These are phyloP conservation scores for Fusarium concolor DNA, from an alignment of 2,329 filamentous ascomycete species.

Conservation along the genomic window DNA sequence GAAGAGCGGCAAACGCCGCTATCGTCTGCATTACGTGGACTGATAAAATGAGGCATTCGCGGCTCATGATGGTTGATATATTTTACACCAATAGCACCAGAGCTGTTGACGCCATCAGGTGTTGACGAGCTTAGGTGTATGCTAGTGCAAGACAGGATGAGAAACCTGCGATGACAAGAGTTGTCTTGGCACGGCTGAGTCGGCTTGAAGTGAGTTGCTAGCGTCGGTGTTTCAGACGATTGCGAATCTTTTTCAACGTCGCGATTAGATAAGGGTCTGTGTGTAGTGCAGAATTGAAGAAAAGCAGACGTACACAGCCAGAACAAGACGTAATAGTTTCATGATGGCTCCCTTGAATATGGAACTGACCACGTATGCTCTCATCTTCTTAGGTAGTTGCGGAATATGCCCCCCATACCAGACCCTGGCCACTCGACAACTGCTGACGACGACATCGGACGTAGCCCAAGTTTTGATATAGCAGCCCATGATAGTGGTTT, in stretches of 20 bases:
- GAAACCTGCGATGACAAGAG: constrained; percentile 7
- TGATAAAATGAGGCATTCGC: constrained; percentile 27
- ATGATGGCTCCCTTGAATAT: constrained; percentile 19
- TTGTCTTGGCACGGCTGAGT: constrained; percentile 32
- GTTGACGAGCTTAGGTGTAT: constrained; percentile 3
- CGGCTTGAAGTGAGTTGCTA: constrained; percentile 11
- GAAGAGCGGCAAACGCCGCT: constrained; percentile 4
- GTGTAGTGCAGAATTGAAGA: constrained; percentile 1
- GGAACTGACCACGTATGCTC: constrained; percentile 28
- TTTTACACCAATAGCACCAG: constrained; percentile 26
- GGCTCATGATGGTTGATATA: constrained; percentile 5
- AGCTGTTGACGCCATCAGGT: constrained; percentile 13
- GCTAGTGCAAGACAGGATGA: constrained; percentile 6
- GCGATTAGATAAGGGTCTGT: constrained; percentile 16
- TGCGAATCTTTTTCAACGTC: constrained; percentile 1
- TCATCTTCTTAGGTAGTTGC: constrained; percentile 3
- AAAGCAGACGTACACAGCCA: constrained; percentile 18
- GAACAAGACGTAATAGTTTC: constrained; percentile 33
- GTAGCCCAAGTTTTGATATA: constrained; percentile 10
- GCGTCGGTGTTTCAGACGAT: constrained; percentile 22
- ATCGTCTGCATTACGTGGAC: constrained; percentile 31
- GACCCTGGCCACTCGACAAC: constrained; percentile 12
- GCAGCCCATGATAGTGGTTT: constrained; percentile 13
- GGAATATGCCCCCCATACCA: constrained; percentile 5
- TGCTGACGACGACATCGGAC: constrained; percentile 29